Conservation (phyloP, 2,329 filamentous ascomycete species). For the Colletotrichum sp. region DNA sequence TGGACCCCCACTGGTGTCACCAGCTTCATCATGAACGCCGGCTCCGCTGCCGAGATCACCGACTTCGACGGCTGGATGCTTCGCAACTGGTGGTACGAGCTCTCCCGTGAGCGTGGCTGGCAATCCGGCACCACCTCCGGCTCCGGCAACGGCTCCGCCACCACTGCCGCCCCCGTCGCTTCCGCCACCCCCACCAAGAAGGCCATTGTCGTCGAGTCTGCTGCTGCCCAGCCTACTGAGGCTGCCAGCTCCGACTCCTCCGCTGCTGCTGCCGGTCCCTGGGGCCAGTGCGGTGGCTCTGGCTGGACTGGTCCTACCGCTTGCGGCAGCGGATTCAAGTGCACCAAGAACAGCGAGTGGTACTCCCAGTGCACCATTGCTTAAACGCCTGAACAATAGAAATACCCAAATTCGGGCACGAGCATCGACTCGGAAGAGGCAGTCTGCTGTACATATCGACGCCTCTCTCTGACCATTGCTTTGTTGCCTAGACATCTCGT, state of each 20-base stretch:
- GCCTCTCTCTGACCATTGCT: not conserved
- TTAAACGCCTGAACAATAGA: not conserved
- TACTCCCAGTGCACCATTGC: conserved; percentile 30
- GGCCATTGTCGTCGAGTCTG: not conserved
- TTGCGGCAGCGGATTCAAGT: conserved; percentile 28
- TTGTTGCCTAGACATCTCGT: not conserved
- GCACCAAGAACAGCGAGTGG: conserved; percentile 29
- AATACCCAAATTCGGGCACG: not conserved
- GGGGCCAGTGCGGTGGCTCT: conserved; percentile 31
- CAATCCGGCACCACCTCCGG: conserved; percentile 15
- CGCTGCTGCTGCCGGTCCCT: conserved; percentile 7
- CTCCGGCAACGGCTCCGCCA: not conserved
- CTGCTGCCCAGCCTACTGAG: not conserved
- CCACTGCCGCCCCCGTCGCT: not conserved
- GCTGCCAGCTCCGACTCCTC: not conserved
- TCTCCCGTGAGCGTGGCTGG: conserved; percentile 34
- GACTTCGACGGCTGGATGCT: conserved; percentile 57
- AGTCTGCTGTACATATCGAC: not conserved
- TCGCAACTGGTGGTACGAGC: conserved; percentile 49
- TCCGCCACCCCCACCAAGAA: not conserved
- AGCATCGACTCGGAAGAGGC: not conserved
- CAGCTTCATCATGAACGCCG: conserved; percentile 52
- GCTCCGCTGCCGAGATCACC: conserved; percentile 44
- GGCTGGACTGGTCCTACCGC: conserved; percentile 28
- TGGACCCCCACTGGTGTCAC: conserved; percentile 46